These are phyloP conservation scores for Exophiala calicioides DNA, from an alignment of 2,329 filamentous ascomycete species.

Conservation along the genomic window DNA sequence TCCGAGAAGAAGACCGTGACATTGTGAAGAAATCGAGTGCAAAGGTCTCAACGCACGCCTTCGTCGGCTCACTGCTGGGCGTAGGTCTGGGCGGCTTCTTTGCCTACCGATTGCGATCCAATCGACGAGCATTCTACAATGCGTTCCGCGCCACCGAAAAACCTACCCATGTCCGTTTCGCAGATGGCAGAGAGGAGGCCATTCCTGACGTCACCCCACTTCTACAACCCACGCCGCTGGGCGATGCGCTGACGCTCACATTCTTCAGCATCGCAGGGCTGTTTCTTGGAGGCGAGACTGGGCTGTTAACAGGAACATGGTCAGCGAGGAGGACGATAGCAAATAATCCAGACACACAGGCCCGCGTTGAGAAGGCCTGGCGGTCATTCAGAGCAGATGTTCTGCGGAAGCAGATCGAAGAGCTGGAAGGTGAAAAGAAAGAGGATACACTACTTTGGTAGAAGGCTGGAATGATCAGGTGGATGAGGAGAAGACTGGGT, in stretches of 20 bases:
- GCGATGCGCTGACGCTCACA: slow-evolving; percentile 64
- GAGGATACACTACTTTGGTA: no score
- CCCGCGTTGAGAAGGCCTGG: slow-evolving; percentile 64
- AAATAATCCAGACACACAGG: slow-evolving; percentile 54
- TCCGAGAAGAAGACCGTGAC: slow-evolving; percentile 61
- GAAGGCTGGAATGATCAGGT: no score
- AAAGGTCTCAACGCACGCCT: slow-evolving; percentile 57
- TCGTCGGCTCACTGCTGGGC: slow-evolving; percentile 61
- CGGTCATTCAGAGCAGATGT: slow-evolving; percentile 63
- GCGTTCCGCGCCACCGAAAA: slow-evolving; percentile 63
- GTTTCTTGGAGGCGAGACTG: slow-evolving; percentile 64
- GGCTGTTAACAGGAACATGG: slow-evolving; percentile 59
- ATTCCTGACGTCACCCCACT: slow-evolving; percentile 63
- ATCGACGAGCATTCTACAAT: slow-evolving; percentile 61
- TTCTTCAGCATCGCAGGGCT: slow-evolving; percentile 63
- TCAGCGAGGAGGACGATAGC: slow-evolving; percentile 57
- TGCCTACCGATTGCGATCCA: slow-evolving; percentile 58
- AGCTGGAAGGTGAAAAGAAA: slow-evolving; percentile 50
- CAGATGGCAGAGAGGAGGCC: slow-evolving; percentile 60
- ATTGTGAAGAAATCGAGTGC: slow-evolving; percentile 57
- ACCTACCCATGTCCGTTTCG: slow-evolving; percentile 63
- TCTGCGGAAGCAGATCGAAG: slow-evolving; percentile 60
- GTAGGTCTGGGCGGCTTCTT: slow-evolving; percentile 60
- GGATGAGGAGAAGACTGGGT: no score
- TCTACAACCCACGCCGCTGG: slow-evolving; percentile 58